Base-by-base conservation (phyloP, 2,329 filamentous ascomycete species). In the Colletotrichum sojae region DNA sequence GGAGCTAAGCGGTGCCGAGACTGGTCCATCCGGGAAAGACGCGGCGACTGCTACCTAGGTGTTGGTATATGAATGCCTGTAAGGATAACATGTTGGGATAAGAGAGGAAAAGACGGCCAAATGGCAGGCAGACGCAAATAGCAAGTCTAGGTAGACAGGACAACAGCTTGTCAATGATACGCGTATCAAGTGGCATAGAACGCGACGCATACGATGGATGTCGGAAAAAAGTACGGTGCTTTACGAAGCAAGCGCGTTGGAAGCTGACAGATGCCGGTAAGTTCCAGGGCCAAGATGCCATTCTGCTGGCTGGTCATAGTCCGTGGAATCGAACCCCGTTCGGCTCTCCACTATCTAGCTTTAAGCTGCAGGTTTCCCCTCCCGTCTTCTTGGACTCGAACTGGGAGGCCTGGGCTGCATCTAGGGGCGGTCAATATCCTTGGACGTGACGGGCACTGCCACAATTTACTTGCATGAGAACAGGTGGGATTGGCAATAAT, bases 141-240 rank as follows among this genome's bases (percentile, higher is more conserved):
- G 27, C 39, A 49, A 43, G 48, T 58, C 39, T 59, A 55, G 49
- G 61, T 54, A 62, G 49, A 65, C n/a, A 68, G 40, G 55, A 51
- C 48, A 58, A 40, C 18, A 69, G 54, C 61, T 55, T 48, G 61
- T 36, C 48, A 59, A 51, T 55, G 66, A 69, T 55, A 69, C 61
- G 48, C 62, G 61, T 69, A 66, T 59, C 49, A 64, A 58, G n/a
- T 43, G 54, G 49, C 54, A 46, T 49, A 65, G 22, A 48, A 54
- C n/a, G 40, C 40, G 54, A 54, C 13, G 40, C 40, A 59, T 51
- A 45, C 40, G 39, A 48, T 10, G 20, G 22, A 15, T 40, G 46
- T 31, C 46, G 46, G 22, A 20, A 52, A 52, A 52, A 18, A 16
- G 25, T 22, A n/a, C 20, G 10, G 22, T 22, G 9, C 12, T 27